Base-by-base conservation (phyloP, 495 filamentous ascomycete genomes). In the Aspergillus ostianus region DNA sequence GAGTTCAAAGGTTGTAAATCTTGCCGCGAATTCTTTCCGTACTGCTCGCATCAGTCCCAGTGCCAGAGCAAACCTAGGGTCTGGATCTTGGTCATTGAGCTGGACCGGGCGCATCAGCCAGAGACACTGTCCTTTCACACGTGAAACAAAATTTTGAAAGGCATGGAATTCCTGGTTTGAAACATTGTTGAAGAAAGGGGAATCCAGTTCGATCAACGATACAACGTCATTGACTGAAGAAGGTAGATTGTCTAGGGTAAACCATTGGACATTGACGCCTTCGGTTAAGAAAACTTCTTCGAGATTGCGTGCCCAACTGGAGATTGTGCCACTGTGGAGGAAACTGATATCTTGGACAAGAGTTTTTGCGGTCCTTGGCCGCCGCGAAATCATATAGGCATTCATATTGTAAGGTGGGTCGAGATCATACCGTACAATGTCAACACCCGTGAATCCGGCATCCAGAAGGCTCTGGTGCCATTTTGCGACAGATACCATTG, bases 1-100 rank as follows among this genome's bases (percentile, higher is more conserved):
- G 4, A 79, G 18, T 59, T 84, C 80, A 5, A 77, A 60, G 0
- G 74, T 78, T 5, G 68, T 67, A 50, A 82, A 70, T n/a, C 77
- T 62, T 0, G 74, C 51, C 2, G 57, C 15, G 7, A 75, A 21
- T 63, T 83, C 81, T 0, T 62, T 53, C 6, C 80, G 73, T 0
- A 80, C 47, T 7, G 76, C 73, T 12, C 82, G 66, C 4, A 74
- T 69, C 0, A 79, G 4, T 0, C 82, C 82, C 8, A 79, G 44
- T 0, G 75, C 61, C 18, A 72, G 59, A 0, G 56, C 65, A 58
- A 67, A 78, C 1, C 67, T 27, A 0, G 82, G 80, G 45, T 82
- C 71, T 2, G 47, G 13, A 46, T 75, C 77, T 2, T 53, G 19
- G 2, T 32, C 1, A 70, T 60, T 51, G 81, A 76, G 15, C 58